phyloP scores from a whole-genome alignment of 768 basidiomycete genomes.

The Dioszegia aurantiaca region DNA sequence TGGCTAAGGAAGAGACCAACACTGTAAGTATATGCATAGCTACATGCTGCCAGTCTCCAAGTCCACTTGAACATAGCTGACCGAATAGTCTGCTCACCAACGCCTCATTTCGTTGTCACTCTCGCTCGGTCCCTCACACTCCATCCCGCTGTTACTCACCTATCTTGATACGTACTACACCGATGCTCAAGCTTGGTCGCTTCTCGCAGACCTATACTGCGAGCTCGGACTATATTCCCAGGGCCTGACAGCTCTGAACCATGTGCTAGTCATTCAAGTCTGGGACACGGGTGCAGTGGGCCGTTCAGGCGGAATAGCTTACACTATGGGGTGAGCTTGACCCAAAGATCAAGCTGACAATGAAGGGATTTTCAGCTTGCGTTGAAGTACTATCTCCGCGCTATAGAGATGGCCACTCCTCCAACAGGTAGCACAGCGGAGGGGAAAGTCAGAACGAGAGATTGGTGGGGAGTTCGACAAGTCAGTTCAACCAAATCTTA shows the following conservation, averaged over 20 bases:
- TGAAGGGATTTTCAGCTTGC: slow-evolving; percentile 44
- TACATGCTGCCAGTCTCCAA: slow-evolving; percentile 5
- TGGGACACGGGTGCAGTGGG: slow-evolving; percentile 40
- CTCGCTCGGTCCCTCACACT: slow-evolving; percentile 8
- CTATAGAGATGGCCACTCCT: slow-evolving; percentile 45
- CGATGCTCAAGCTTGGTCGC: slow-evolving; percentile 50
- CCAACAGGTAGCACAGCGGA: slow-evolving; percentile 12
- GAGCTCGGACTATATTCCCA: slow-evolving; percentile 41
- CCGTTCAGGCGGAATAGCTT: slow-evolving; percentile 40
- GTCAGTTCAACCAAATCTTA: too few relatives aligned
- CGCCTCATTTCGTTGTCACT: slow-evolving; percentile 45
- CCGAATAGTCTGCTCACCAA: slow-evolving; percentile 47
- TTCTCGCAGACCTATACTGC: slow-evolving; percentile 50
- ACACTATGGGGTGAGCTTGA: slow-evolving; percentile 41
- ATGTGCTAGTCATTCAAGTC: slow-evolving; percentile 37
- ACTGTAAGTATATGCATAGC: too few relatives aligned
- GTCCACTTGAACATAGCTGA: background rate
- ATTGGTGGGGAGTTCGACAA: slow-evolving; percentile 44
- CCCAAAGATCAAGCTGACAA: slow-evolving; percentile 2
- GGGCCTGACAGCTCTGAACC: slow-evolving; percentile 36
- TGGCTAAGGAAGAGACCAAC: slow-evolving; percentile 45
- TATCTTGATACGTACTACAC: slow-evolving; percentile 53
- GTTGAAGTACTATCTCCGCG: slow-evolving; percentile 44
- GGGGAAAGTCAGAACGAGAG: slow-evolving; percentile 26
- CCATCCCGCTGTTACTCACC: slow-evolving; percentile 39